Base-by-base conservation (phyloP, 768 basidiomycete species). In the Pilatotrama ljubarskyi region DNA sequence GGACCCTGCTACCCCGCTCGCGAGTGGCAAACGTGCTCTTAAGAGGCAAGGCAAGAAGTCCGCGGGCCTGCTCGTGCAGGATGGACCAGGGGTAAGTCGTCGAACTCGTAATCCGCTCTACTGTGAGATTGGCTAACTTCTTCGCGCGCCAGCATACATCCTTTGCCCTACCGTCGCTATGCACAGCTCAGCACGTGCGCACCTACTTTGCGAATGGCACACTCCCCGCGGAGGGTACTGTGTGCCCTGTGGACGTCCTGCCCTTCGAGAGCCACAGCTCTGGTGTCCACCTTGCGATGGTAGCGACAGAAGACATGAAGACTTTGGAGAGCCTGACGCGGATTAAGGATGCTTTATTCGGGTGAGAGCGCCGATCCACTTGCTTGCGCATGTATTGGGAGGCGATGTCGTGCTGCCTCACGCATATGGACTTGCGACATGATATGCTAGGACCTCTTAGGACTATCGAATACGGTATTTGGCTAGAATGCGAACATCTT, bases 1-100 rank as follows among this genome's bases (percentile, higher is more conserved):
- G 11, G 65, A 74, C 57, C 72, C 72, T 3, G 69, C 72, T 15
- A 74, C 73, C 9, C 70, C 73, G 8, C 55, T 71, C 17, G 38
- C 49, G 11, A 73, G 68, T 55, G 73, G 68, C 11, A 46, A 60
- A 44, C 29, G 54, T 0, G 69, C 71, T 5, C 62, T 68, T 18
- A 54, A 64, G 41, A 53, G 66, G 15, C 64, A 72, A 29, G 54
- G 50, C 9, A 61, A 61, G 29, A 25, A 66, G 22, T 70, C 70
- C 5, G 62, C 72, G 15, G 58, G 68, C 13, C 60, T 74, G 20
- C 48, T 74, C 5, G 58, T 72, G 20, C 70, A 71, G 51, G 67
- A 72, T 51, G 62, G 70, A 14, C 66, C 66, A 20, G 73, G 73
- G 7, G 71, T 69, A 55, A 26, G 69, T 61, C n/a, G n/a, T n/a